Percentiles rank a stretch among this genome's conserved stretches.
Evolutionary conservation across 345 rosid species (phyloP).

Genomic region (Eucalyptus lansdowneana): DNA sequence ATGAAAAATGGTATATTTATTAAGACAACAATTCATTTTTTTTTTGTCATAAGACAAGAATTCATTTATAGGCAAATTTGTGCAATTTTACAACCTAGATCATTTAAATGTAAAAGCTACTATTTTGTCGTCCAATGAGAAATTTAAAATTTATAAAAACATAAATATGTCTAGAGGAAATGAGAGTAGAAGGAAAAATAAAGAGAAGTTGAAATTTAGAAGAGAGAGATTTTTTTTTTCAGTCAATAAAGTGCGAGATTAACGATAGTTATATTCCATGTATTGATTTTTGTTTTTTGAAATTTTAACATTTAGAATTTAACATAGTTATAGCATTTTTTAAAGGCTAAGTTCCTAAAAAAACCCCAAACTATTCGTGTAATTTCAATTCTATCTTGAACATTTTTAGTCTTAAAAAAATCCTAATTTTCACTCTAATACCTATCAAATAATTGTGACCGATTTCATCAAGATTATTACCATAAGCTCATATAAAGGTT

Average conservation of each 20-base stretch:
- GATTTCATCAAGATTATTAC: neutral
- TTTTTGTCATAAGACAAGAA: neutral
- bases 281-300: neutral
- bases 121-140: neutral
- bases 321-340: neutral
- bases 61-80: neutral
- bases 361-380: neutral
- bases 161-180: neutral
- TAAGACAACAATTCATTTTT: neutral
- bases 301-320: neutral
- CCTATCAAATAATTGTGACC: rapidly evolving
- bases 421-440: neutral
- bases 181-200: neutral
- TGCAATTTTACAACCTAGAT: neutral
- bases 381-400: neutral
- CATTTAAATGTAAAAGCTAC: neutral
- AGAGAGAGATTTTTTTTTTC: neutral
- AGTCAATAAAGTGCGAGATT: rapidly evolving
- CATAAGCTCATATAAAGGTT: no score
- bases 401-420: neutral
- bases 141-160: neutral
- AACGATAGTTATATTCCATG: neutral
- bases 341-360: neutral
- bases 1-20: neutral
- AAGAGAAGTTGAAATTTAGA: neutral